Conservation (phyloP, 345 rosid genomes). For the Citrus hindsii region DNA sequence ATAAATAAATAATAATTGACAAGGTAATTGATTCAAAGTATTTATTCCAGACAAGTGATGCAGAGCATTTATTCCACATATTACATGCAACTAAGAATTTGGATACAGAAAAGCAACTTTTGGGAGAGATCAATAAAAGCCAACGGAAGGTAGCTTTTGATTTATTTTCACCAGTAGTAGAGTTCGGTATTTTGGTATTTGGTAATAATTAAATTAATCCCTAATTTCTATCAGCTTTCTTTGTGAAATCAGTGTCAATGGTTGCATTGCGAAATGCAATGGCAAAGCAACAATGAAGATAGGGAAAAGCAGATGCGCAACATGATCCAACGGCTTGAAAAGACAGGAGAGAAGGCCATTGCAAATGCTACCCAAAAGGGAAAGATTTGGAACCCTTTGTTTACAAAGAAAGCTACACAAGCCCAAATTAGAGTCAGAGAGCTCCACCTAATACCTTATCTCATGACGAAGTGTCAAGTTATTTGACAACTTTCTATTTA, state of each 20-base stretch:
- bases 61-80: slow-evolving; percentile 6
- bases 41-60: not conserved
- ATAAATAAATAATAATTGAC: no score
- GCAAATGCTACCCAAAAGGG: slow-evolving; percentile 3
- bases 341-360: not conserved
- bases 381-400: not conserved
- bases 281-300: not conserved
- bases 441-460: not conserved
- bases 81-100: slow-evolving; percentile 6
- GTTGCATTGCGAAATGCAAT: not conserved
- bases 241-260: not conserved
- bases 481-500: not conserved
- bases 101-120: not conserved
- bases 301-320: not conserved
- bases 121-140: not conserved
- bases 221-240: not conserved
- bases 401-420: not conserved
- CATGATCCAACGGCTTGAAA: not conserved
- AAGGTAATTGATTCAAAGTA: not conserved
- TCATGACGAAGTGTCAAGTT: not conserved
- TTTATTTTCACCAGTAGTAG: not conserved
- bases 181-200: not conserved
- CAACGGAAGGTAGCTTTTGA: not conserved
- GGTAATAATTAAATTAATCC: no score
- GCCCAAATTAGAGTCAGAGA: not conserved